A percentile compares a stretch with the other conserved stretches of the same genome.
These are phyloP conservation scores for Naegleria lovaniensis DNA, from an alignment of 208 protist genomes.

Conservation along the genomic window DNA sequence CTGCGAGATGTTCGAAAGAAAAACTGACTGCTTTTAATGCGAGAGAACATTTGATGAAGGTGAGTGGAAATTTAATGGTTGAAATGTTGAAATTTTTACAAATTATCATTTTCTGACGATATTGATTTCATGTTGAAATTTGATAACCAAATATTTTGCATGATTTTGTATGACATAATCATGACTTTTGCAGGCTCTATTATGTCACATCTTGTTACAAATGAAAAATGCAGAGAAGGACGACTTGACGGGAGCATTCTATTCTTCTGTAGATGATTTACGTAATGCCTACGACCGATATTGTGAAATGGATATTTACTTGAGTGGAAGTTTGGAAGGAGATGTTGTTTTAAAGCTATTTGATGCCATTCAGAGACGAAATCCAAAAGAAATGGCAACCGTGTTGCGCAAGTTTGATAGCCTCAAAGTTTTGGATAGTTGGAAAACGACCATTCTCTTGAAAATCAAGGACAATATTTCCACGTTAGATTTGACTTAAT, in stretches of 20 bases:
- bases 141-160: too few species aligned
- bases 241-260: neutral
- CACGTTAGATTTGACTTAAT: neutral
- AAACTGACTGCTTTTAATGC: neutral
- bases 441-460: neutral
- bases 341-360: neutral
- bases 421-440: neutral
- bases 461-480: neutral
- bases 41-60: neutral
- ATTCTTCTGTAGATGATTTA: neutral
- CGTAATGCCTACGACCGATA: neutral
- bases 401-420: neutral
- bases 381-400: neutral
- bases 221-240: neutral
- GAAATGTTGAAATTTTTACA: too few species aligned
- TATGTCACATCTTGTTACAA: neutral
- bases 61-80: too few species aligned
- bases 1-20: neutral
- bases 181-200: neutral
- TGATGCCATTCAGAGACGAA: neutral
- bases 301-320: neutral
- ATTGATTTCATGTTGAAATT: too few species aligned
- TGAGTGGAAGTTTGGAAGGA: neutral
- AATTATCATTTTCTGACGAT: too few species aligned
- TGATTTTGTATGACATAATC: too few species aligned